Conservation (phyloP, 2,329 filamentous ascomycete genomes). For the Elsinoe necatrix region DNA sequence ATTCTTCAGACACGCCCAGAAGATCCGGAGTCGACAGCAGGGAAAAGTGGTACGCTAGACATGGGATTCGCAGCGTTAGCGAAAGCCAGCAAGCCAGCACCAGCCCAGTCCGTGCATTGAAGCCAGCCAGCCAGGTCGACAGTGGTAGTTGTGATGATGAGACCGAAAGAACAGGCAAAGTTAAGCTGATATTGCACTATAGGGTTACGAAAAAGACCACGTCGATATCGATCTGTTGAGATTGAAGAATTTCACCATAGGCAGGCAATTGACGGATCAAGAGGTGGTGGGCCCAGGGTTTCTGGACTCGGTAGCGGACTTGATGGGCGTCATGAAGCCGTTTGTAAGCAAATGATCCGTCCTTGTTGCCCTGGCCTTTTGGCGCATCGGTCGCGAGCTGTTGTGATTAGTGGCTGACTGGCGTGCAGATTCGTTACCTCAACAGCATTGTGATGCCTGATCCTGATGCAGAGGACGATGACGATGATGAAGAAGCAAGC, state of each 20-base stretch:
- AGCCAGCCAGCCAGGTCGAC: neutral
- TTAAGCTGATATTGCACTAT: slow-evolving; percentile 15
- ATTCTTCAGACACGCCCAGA: neutral
- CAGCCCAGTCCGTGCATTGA: neutral
- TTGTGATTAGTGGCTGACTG: slow-evolving; percentile 5
- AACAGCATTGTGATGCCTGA: slow-evolving; percentile 45
- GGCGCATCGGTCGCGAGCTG: neutral
- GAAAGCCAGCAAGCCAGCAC: slow-evolving; percentile 1
- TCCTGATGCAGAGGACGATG: slow-evolving; percentile 27
- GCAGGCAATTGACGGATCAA: slow-evolving; percentile 56
- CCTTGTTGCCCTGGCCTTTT: slow-evolving; percentile 8
- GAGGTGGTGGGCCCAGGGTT: slow-evolving; percentile 55
- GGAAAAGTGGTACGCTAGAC: slow-evolving; percentile 11
- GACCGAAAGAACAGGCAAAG: neutral
- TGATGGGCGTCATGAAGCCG: slow-evolving; percentile 61
- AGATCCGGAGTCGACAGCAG: neutral
- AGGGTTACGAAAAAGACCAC: slow-evolving; percentile 70
- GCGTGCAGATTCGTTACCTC: slow-evolving; percentile 40
- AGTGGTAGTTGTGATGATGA: neutral
- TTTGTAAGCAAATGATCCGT: slow-evolving; percentile 56
- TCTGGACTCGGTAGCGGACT: slow-evolving; percentile 55
- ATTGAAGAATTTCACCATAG: slow-evolving; percentile 69
- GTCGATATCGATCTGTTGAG: slow-evolving; percentile 72
- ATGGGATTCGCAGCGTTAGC: slow-evolving; percentile 6
- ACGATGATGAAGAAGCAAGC: slow-evolving; percentile 22